Percentiles rank a stretch among this genome's conserved stretches.
Evolutionary conservation across 2,329 filamentous ascomycete genomes (phyloP).

Genomic region (Nemania diffusa): DNA sequence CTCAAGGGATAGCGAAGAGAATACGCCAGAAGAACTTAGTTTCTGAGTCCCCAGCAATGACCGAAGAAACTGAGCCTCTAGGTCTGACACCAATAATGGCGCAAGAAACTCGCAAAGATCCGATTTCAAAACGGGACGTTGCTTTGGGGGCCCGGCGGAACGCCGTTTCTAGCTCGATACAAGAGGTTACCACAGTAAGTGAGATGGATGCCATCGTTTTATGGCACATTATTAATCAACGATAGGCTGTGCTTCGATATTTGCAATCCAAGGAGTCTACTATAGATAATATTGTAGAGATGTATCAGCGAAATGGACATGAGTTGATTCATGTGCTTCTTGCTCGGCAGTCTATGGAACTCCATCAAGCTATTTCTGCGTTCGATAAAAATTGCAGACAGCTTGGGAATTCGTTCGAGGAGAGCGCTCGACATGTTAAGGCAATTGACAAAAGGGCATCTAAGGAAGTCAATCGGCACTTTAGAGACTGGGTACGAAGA

Average conservation of each 20-base stretch:
- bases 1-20: slow-evolving; percentile 22
- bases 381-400: slow-evolving; percentile 27
- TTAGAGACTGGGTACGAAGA: slow-evolving; percentile 8
- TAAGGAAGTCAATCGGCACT: not conserved
- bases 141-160: slow-evolving; percentile 13
- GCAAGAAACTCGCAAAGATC: not conserved
- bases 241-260: slow-evolving; percentile 24
- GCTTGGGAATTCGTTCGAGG: slow-evolving; percentile 15
- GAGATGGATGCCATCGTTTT: not conserved
- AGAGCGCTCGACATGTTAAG: slow-evolving; percentile 21
- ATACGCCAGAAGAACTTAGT: slow-evolving; percentile 13
- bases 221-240: not conserved
- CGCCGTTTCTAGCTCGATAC: slow-evolving; percentile 22
- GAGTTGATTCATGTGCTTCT: slow-evolving; percentile 20
- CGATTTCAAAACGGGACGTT: slow-evolving; percentile 22
- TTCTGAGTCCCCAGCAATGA: not conserved
- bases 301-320: slow-evolving; percentile 23
- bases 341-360: slow-evolving; percentile 31
- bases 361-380: slow-evolving; percentile 7
- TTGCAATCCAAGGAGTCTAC: slow-evolving; percentile 27
- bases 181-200: slow-evolving; percentile 29
- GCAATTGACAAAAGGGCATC: not conserved
- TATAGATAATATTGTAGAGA: slow-evolving; percentile 22
- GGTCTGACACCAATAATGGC: not conserved
- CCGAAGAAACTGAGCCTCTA: not conserved